Conservation (phyloP, 768 basidiomycete genomes). For the Kwoniella europaea region DNA sequence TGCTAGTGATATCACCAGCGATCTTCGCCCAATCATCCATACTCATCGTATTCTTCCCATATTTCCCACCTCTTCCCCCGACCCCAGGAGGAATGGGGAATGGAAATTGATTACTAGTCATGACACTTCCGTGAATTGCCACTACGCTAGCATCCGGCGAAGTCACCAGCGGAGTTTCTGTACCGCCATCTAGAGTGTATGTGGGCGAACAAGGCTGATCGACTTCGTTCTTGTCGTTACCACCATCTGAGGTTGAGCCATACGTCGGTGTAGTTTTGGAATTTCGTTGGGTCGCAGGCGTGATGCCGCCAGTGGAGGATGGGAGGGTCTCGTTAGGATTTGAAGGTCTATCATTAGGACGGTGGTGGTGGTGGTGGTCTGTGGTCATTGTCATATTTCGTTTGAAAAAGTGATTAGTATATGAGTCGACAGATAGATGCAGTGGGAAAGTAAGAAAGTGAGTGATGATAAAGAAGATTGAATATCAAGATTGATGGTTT, state of each 20-base stretch:
- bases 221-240: background rate
- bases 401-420: background rate
- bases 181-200: background rate
- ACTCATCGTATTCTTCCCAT: constrained; percentile 2
- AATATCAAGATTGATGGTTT: background rate
- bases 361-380: background rate
- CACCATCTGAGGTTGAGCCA: background rate
- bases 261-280: background rate
- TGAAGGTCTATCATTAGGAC: background rate
- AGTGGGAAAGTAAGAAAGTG: too few species aligned
- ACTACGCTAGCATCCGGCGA: constrained; percentile 5
- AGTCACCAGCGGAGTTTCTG: constrained; percentile 2
- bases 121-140: constrained; percentile 15
- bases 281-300: background rate
- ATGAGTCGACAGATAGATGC: background rate
- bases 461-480: background rate
- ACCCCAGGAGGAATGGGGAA: background rate
- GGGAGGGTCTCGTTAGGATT: background rate
- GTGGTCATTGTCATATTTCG: background rate
- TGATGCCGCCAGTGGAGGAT: background rate
- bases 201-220: constrained; percentile 9
- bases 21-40: background rate
- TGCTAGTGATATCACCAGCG: background rate
- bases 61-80: background rate
- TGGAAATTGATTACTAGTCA: background rate